Conservation (phyloP, 1,139 yeast genomes). For the Nadsonia commutata region DNA sequence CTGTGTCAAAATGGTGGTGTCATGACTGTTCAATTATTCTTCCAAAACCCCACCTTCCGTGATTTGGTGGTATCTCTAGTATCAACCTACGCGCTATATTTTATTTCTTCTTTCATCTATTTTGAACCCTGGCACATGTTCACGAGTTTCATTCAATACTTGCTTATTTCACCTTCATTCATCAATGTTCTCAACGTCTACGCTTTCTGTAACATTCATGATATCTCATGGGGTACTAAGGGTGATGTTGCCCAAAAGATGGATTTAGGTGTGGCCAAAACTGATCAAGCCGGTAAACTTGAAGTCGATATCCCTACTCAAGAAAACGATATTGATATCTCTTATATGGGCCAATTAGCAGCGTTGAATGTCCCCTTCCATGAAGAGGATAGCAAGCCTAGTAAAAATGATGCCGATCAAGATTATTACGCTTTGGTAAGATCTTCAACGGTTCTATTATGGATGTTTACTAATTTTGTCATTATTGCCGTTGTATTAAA, state of each 20-base stretch:
- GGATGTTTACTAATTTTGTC: conserved; percentile 64
- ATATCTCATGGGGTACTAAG: conserved; percentile 81
- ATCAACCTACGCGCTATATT: conserved; percentile 72
- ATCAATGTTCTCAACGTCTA: conserved; percentile 68
- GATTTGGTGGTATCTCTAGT: conserved; percentile 76
- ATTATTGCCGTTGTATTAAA: conserved; percentile 53
- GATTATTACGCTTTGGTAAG: conserved; percentile 68
- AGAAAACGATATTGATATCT: conserved; percentile 44
- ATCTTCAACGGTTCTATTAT: conserved; percentile 59
- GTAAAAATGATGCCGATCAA: conserved; percentile 12
- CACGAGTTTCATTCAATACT: conserved; percentile 57
- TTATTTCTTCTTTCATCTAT: conserved; percentile 58
- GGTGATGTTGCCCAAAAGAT: conserved; percentile 45
- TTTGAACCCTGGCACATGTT: conserved; percentile 72
- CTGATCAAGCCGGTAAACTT: conserved; percentile 37
- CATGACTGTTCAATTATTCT: conserved; percentile 34
- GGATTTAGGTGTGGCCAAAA: conserved; percentile 58
- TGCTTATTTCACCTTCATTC: conserved; percentile 60
- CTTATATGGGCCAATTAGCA: conserved; percentile 30
- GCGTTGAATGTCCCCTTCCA: conserved; percentile 16
- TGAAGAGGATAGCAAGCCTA: conserved; percentile 13
- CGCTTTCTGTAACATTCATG: conserved; percentile 76
- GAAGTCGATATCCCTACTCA: conserved; percentile 55
- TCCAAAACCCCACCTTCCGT: conserved; percentile 53
- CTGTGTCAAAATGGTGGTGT: conserved; percentile 29